Evolutionary conservation across 1,284 basidiomycete genomes (phyloP).

Genomic region (Gyrodon tennesseensis): DNA sequence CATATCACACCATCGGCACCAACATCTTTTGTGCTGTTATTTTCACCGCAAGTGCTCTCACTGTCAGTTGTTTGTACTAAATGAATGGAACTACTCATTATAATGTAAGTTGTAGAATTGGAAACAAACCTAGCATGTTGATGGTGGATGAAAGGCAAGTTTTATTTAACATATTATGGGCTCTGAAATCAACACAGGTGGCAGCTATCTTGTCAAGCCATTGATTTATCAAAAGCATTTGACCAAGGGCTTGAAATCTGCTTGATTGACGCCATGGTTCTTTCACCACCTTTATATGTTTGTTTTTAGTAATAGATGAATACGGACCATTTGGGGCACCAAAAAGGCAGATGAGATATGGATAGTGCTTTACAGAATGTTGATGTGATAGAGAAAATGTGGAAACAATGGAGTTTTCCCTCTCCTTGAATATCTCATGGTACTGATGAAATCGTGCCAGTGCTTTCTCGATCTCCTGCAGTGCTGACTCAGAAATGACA

Average conservation of each 20-base stretch:
- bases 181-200: slow-evolving; percentile 19
- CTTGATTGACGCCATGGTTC: background rate
- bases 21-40: background rate
- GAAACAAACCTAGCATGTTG: background rate
- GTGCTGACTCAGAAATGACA: background rate
- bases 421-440: background rate
- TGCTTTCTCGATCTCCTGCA: background rate
- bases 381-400: background rate
- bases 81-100: background rate
- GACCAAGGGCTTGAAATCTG: background rate
- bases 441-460: background rate
- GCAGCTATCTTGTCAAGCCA: slow-evolving; percentile 19
- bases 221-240: slow-evolving; percentile 16
- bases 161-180: slow-evolving; percentile 1
- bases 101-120: background rate
- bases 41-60: background rate
- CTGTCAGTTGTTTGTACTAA: background rate
- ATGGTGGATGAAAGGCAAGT: slow-evolving; percentile 13
- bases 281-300: background rate
- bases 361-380: background rate
- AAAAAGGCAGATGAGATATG: background rate
- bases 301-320: background rate
- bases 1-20: background rate
- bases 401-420: background rate
- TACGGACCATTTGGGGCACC: background rate